Evolutionary conservation across 441 rosid genomes (phyloP).

Genomic region (Populus hybrid): DNA sequence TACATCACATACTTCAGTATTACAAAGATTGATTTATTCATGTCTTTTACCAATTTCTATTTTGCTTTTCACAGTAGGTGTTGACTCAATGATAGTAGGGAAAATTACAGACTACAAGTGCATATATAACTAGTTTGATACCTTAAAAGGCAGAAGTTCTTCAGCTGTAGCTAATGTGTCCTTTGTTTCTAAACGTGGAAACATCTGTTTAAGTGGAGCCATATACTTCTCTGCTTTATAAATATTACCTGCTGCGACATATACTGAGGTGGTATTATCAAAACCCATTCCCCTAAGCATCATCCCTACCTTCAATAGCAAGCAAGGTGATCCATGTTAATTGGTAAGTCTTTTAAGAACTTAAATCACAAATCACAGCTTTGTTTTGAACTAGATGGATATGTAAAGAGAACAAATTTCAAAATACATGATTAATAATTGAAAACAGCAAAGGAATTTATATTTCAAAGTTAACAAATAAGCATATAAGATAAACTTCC

Average conservation of each 20-base stretch:
- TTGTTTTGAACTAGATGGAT: background rate
- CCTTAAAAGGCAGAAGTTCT: slow-evolving; percentile 90
- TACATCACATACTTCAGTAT: slow-evolving; percentile 36
- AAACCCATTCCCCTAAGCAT: slow-evolving; percentile 99
- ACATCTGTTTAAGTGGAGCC: slow-evolving; percentile 90
- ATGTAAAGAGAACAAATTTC: background rate
- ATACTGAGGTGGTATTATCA: slow-evolving; percentile 69
- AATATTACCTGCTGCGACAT: slow-evolving; percentile 89
- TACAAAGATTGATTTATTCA: slow-evolving; percentile 12
- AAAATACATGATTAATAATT: background rate
- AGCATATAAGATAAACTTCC: background rate
- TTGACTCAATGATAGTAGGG: background rate
- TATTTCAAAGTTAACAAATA: background rate
- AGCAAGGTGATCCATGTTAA: background rate
- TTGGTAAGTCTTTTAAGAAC: background rate
- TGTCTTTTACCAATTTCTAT: background rate
- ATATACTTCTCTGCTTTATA: slow-evolving; percentile 81
- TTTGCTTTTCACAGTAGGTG: background rate
- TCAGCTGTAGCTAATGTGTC: slow-evolving; percentile 71
- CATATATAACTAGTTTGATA: slow-evolving; percentile 24
- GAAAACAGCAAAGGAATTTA: background rate
- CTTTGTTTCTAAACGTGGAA: slow-evolving; percentile 89
- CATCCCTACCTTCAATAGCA: slow-evolving; percentile 77
- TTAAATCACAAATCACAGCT: background rate
- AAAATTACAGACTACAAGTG: background rate